Percentiles rank a stretch among this genome's conserved stretches.
Evolutionary conservation across 257 asterid genomes (phyloP).

Genomic region (Hygrophila difformis): DNA sequence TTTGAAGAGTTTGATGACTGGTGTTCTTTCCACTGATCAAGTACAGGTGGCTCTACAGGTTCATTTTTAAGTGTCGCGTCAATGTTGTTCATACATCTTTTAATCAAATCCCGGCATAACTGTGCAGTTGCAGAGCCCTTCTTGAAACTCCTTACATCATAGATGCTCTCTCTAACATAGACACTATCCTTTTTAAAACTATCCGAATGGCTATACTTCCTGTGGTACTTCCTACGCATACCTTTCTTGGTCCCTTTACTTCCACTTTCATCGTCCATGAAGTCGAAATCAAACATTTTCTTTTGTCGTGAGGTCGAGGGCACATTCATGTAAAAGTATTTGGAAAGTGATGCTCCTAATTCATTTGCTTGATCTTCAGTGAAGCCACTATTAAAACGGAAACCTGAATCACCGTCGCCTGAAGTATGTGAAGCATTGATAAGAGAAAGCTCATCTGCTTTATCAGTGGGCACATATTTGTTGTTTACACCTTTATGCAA

Average conservation of each 20-base stretch:
- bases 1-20: constrained; percentile 34
- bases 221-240: constrained; percentile 26
- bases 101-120: constrained; percentile 69
- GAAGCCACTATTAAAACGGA: constrained; percentile 22
- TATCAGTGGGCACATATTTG: no score
- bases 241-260: constrained; percentile 14
- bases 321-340: constrained; percentile 40
- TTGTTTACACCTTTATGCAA: no score
- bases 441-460: constrained; percentile 23
- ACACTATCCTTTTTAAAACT: constrained; percentile 52
- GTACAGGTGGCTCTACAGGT: constrained; percentile 61
- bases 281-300: constrained; percentile 12
- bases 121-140: constrained; percentile 80
- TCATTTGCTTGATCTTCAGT: constrained; percentile 35
- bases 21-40: constrained; percentile 80
- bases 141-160: constrained; percentile 62
- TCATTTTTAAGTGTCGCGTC: constrained; percentile 71
- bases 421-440: constrained; percentile 25
- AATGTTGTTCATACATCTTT: constrained; percentile 75
- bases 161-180: constrained; percentile 71
- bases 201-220: constrained; percentile 23
- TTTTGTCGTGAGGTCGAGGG: constrained; percentile 33
- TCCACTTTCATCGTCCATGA: background rate
- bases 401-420: constrained; percentile 15
- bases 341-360: constrained; percentile 43